Evolutionary conservation across 768 basidiomycete genomes (phyloP).

Genomic region (Guyanaporus albipodus): DNA sequence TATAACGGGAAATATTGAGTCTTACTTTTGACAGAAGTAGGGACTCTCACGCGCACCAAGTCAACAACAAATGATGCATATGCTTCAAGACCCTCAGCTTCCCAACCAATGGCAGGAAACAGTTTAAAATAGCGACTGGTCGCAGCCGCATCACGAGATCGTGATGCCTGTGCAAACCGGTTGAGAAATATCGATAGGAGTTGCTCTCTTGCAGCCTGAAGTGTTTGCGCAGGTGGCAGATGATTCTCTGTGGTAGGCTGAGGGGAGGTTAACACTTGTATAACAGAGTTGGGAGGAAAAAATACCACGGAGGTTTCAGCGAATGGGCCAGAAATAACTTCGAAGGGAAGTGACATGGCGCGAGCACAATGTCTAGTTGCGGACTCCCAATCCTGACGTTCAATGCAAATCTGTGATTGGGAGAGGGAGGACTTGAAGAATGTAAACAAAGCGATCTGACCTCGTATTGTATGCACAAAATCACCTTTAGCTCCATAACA

Average conservation of each 20-base stretch:
- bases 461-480: constrained; percentile 11
- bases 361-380: constrained; percentile 88
- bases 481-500: constrained; percentile 93
- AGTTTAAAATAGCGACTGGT: constrained; percentile 96
- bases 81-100: constrained; percentile 83
- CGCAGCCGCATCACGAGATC: constrained; percentile 74
- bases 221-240: constrained; percentile 78
- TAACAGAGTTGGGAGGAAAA: constrained; percentile 10
- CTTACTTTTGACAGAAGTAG: constrained; percentile 79
- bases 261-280: background rate
- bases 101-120: constrained; percentile 94
- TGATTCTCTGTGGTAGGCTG: constrained; percentile 91
- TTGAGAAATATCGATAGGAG: constrained; percentile 73
- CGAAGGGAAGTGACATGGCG: constrained; percentile 79
- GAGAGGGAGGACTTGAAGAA: constrained; percentile 58
- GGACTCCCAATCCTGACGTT: constrained; percentile 89
- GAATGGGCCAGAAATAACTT: constrained; percentile 79
- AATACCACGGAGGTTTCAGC: constrained; percentile 84
- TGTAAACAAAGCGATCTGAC: constrained; percentile 21
- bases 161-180: constrained; percentile 82
- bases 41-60: constrained; percentile 74
- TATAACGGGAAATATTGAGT: constrained; percentile 5
- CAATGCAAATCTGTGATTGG: constrained; percentile 57
- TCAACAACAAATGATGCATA: constrained; percentile 94
- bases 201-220: constrained; percentile 68